phyloP scores from a whole-genome alignment of 2,329 filamentous ascomycete species.

The Leptodontidium sp. region DNA sequence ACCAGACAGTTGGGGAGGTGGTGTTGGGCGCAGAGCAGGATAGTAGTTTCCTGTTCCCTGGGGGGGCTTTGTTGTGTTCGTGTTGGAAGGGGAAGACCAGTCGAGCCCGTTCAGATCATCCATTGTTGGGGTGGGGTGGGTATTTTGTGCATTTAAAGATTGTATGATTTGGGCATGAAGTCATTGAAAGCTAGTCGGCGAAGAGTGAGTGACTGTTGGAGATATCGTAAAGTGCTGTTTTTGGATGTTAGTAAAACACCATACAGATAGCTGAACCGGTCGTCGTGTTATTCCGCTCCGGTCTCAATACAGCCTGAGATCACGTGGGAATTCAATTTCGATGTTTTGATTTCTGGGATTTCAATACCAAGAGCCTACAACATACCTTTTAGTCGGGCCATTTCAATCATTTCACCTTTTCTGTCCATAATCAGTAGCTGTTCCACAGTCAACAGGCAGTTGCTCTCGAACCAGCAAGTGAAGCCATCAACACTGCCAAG shows the following conservation, averaged over 20 bases:
- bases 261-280: not conserved
- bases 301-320: not conserved
- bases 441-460: too few relatives aligned
- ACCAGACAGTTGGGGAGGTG: slow-evolving; percentile 57
- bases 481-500: too few relatives aligned
- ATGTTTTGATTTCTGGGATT: not conserved
- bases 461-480: too few relatives aligned
- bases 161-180: slow-evolving; percentile 25
- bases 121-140: slow-evolving; percentile 52
- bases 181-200: slow-evolving; percentile 24
- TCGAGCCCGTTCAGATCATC: slow-evolving; percentile 68
- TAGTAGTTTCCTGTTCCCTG: slow-evolving; percentile 55
- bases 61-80: slow-evolving; percentile 52
- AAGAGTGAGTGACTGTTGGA: not conserved
- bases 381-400: too few relatives aligned
- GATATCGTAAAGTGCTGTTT: not conserved
- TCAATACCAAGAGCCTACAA: not conserved
- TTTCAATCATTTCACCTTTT: too few relatives aligned
- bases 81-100: slow-evolving; percentile 57
- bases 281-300: not conserved
- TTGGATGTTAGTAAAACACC: not conserved
- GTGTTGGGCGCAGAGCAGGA: slow-evolving; percentile 60
- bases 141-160: slow-evolving; percentile 29
- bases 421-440: too few relatives aligned
- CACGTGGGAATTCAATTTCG: not conserved